Base-by-base conservation (phyloP, 2,329 filamentous ascomycete species). In the Trichoderma sp. region DNA sequence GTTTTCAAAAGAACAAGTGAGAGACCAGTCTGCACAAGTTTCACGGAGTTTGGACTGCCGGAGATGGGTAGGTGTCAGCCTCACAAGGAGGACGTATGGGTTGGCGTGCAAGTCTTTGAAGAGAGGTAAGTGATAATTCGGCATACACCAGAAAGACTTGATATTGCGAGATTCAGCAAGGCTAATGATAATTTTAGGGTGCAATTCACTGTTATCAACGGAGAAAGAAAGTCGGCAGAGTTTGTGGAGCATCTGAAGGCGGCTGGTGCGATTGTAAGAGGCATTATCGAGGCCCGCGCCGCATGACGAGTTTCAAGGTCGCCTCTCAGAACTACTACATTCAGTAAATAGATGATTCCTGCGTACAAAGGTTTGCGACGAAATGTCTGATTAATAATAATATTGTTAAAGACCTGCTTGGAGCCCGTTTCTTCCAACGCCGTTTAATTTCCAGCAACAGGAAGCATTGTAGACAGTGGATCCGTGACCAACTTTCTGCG, bases 51-150 rank as follows among this genome's bases (percentile, higher is more conserved):
- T n/a, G 63, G 63, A 2, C 40, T 67, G 8, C 63, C 63, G 10
- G 63, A 67, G 29, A 67, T 67, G 63, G 63, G 63, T 10, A 29
- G 63, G 33, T 67, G 63, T 29, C 63, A 67, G 27, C 63, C 63
- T 40, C 37, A 43, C 1, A 67, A 47, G 35, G 5, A 24, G 13
- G 63, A 67, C n/a, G 63, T 67, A 4, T 67, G 63, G 63, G 63
- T 67, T 31, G 63, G 63, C n/a, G 63, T 67, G 16, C 63, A 67
- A 6, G 63, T 67, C 19, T 67, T 67, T 67, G 63, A 67, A 1
- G 63, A 67, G 47, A 67, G 27, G 63, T 66, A 13, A 66, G 63
- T 7, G 13, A 58, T 1, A 16, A 27, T 31, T 5, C 27, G 27
- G 27, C 27, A 27, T 27, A 27, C 27, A 4, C 4, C 27, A 27